Base-by-base conservation (phyloP, 495 filamentous ascomycete species). In the Daldinia grandis region DNA sequence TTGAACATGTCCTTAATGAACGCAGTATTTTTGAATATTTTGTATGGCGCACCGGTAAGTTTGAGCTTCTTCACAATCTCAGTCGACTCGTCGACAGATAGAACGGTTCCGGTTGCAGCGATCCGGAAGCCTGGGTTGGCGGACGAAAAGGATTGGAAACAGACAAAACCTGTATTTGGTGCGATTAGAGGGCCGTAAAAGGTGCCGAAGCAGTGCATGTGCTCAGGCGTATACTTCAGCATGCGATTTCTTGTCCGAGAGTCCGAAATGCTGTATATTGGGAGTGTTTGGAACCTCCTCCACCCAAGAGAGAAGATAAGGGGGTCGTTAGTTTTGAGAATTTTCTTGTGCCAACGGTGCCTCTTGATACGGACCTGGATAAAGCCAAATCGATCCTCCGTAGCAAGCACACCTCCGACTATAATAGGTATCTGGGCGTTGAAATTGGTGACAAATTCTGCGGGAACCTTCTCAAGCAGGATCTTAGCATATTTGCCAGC, bases 51-150 rank as follows among this genome's bases (percentile, higher is more conserved):
- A 69, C 94, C 94, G 15, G 93, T 96, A 28, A 99, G 87, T 78
- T 98, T 99, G 73, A 99, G 88, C 84, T 99, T 99, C 86, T 99
- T 99, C 75, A 98, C 96, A 70, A 99, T 98, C 74, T 98, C 95
- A 0, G 92, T 92, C 49, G 89, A 91, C 78, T 97, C 93, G 76
- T 99, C 95, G 10, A 99, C 96, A 73, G 88, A 92, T 54, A 97
- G 79, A 15, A 99, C 93, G 2, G 95, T 94, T 37, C 95, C 95
- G 5, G 95, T 97, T 8, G 95, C 95, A 4, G 95, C 91, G 55
- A 99, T 91, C 25, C 95, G 90, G 86, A 99, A 99, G 15, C 93
- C 93, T 0, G 95, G 93, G 57, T 87, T 95, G 72, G 92, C 89
- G 67, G 93, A 90, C 0, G 92, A 95, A 76, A 98, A 92, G 2